Base-by-base conservation (phyloP, 2,329 filamentous ascomycete species). In the Knoxdaviesia capensis region DNA sequence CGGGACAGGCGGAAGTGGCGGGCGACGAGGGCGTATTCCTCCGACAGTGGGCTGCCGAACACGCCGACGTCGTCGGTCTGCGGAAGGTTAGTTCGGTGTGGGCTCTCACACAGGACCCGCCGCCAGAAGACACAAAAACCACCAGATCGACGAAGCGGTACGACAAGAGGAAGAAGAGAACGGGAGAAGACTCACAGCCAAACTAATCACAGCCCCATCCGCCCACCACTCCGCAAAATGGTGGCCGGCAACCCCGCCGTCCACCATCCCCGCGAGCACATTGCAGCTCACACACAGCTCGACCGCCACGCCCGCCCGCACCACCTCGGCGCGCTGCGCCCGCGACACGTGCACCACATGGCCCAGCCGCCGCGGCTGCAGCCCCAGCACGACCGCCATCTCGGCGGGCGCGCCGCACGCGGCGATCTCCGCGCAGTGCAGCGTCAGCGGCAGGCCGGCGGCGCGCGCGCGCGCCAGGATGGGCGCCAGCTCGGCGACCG, bases 41-140 rank as follows among this genome's bases (percentile, higher is more conserved):
- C 77, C 1, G 80, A 86, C 4, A 87, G 58, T 0, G 72, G 66
- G 52, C 80, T 87, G 40, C 77, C 77, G 51, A 90, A 90, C 28
- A 90, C 74, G 2, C 82, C 84, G 7, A 88, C 78, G 51, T 90
- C 82, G 53, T 90, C 84, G 1, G 83, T 90, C 80, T 86, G 46
- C 5, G 36, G 31, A 11, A 36, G 31, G 20, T 20, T 20, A 20
- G 20, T 20, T 20, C n/a, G 6, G 8, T 10, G 7, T 9, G 7
- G 9, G 9, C 35, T n/a, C 31, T 29, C 20, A 36, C 33, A 6
- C 9, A 40, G 34, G 30, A 34, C 40, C 11, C 40, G 42, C 41
- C 9, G 3, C 33, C 28, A 10, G 11, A 28, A 4, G 20, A 11
- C 6, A 11, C 34, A 10, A 2, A 9, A 31, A 32, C 39, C 36